These are phyloP conservation scores for Trapa incisa DNA, from an alignment of 345 rosid species.

Conservation along the genomic window DNA sequence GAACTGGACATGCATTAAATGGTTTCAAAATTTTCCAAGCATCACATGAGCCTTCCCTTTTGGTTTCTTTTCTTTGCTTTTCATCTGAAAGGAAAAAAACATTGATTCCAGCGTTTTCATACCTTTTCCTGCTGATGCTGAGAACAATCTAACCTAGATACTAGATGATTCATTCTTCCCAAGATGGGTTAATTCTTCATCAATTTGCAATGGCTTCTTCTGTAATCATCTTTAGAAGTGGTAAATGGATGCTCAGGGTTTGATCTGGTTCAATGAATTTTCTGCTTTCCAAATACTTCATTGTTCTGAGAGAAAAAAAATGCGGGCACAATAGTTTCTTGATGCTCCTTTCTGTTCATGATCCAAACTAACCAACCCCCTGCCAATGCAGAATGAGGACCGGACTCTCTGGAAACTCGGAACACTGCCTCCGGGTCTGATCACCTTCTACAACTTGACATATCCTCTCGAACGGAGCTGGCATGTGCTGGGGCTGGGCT, in stretches of 20 bases:
- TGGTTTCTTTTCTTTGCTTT: not conserved
- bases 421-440: conserved; percentile 86
- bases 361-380: conserved; percentile 4
- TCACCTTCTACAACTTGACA: conserved; percentile 87
- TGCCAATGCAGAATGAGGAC: conserved; percentile 71
- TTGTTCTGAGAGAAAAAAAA: not conserved
- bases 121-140: not conserved
- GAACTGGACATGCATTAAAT: not conserved
- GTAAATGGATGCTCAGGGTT: not conserved
- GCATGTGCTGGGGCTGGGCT: conserved; percentile 96
- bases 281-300: not conserved
- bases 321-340: not conserved
- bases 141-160: not conserved
- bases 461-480: conserved; percentile 68
- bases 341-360: not conserved
- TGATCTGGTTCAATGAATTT: not conserved
- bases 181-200: not conserved
- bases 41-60: not conserved
- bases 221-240: not conserved
- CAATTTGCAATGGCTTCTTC: not conserved
- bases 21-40: not conserved
- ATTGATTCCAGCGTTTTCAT: not conserved
- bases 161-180: not conserved
- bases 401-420: conserved; percentile 98
- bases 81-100: not conserved